Evolutionary conservation across 441 rosid species (phyloP).

Genomic region (Gossypium lobatum): DNA sequence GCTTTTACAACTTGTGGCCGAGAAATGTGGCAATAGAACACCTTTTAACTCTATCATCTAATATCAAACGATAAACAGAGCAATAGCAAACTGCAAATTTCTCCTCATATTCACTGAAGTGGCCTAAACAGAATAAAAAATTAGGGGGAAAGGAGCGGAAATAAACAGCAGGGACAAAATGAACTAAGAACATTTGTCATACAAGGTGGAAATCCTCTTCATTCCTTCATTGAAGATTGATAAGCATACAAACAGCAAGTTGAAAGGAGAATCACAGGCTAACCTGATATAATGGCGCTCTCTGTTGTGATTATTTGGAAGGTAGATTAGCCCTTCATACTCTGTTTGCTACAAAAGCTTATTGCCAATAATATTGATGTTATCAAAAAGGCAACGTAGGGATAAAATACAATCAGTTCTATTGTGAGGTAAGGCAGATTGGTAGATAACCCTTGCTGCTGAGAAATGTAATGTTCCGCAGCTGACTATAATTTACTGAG

Average conservation of each 20-base stretch:
- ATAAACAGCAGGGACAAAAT: neutral
- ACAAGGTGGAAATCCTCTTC: neutral
- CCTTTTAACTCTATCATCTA: conserved; percentile 11
- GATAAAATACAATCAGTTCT: conserved; percentile 21
- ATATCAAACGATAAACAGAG: conserved; percentile 12
- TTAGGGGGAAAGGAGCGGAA: neutral
- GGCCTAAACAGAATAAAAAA: neutral
- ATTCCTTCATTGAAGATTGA: neutral
- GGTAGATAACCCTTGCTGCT: conserved; percentile 22
- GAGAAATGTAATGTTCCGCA: conserved; percentile 29
- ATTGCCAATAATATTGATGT: conserved; percentile 16
- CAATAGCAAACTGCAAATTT: conserved; percentile 10
- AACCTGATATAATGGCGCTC: conserved; percentile 14
- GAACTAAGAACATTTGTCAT: neutral
- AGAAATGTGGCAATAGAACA: neutral
- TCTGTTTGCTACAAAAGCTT: conserved; percentile 26
- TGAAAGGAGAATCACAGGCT: conserved; percentile 4
- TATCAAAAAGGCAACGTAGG: conserved; percentile 1
- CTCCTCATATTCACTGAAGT: neutral
- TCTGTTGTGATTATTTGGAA: conserved; percentile 26
- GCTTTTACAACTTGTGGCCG: neutral
- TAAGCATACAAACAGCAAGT: neutral
- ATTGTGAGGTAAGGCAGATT: conserved; percentile 25
- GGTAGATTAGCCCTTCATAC: neutral
- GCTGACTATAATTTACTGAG: conserved; percentile 32